phyloP scores from a whole-genome alignment of 306 rosid genomes.

The Betula pendula region DNA sequence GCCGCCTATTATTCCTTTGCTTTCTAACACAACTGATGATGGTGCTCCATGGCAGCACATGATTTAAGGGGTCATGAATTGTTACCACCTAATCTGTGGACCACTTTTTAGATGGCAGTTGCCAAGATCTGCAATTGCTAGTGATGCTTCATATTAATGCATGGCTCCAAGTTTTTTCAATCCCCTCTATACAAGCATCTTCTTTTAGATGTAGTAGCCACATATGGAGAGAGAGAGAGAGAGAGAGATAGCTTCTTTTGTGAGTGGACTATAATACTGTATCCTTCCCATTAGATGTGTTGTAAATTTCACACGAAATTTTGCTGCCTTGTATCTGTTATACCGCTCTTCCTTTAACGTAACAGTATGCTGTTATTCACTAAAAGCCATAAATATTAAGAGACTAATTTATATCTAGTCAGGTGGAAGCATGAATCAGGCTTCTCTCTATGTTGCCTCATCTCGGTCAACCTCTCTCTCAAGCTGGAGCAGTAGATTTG shows the following conservation, averaged over 20 bases:
- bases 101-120: background rate
- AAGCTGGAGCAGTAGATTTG: conserved; percentile 17
- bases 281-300: background rate
- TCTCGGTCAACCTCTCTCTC: background rate
- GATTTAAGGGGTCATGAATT: background rate
- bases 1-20: background rate
- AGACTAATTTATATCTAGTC: background rate
- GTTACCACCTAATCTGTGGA: background rate
- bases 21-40: no score
- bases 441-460: background rate
- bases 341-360: background rate
- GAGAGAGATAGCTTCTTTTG: background rate
- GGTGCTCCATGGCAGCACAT: background rate
- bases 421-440: background rate
- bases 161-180: background rate
- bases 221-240: background rate
- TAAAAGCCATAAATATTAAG: background rate
- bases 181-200: background rate
- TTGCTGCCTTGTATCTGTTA: background rate
- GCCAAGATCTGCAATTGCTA: background rate
- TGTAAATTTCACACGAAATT: background rate
- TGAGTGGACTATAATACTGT: background rate
- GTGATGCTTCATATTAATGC: background rate
- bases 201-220: background rate
- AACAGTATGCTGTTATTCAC: background rate